Conservation (phyloP, 2,329 filamentous ascomycete genomes). For the Cordyceps cicadae region DNA sequence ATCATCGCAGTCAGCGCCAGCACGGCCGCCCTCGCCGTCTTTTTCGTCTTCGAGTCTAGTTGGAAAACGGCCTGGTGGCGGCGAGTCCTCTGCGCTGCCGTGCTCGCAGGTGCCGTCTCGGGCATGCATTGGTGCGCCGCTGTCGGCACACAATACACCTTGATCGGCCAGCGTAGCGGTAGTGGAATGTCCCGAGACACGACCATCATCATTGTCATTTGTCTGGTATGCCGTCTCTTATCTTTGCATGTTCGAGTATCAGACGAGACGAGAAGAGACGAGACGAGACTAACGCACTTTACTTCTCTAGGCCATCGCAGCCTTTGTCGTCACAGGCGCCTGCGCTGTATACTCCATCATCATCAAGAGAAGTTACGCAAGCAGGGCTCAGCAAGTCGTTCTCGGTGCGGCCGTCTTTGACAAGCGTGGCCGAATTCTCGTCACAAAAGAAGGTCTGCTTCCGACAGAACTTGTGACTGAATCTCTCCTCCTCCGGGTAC, state of each 20-base stretch:
- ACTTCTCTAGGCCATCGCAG: constrained; percentile 34
- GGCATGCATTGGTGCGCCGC: constrained; percentile 84
- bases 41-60: constrained; percentile 66
- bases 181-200: constrained; percentile 48
- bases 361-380: constrained; percentile 44
- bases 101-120: constrained; percentile 67
- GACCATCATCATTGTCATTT: constrained; percentile 66
- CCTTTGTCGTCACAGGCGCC: constrained; percentile 50
- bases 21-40: constrained; percentile 60
- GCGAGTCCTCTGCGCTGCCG: constrained; percentile 53
- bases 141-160: constrained; percentile 58
- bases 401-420: constrained; percentile 60
- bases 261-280: too few species aligned
- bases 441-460: constrained; percentile 60
- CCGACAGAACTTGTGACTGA: constrained; percentile 72
- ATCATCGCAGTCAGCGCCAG: constrained; percentile 67
- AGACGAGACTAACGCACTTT: too few species aligned
- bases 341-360: constrained; percentile 47
- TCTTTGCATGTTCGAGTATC: not conserved
- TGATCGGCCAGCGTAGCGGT: constrained; percentile 30
- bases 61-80: constrained; percentile 80
- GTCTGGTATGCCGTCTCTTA: constrained; percentile 29
- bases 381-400: constrained; percentile 53
- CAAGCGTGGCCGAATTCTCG: constrained; percentile 54
- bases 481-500: constrained; percentile 61